phyloP scores from a whole-genome alignment of 106 monocot species.

The Acanthochlamys bracteata region DNA sequence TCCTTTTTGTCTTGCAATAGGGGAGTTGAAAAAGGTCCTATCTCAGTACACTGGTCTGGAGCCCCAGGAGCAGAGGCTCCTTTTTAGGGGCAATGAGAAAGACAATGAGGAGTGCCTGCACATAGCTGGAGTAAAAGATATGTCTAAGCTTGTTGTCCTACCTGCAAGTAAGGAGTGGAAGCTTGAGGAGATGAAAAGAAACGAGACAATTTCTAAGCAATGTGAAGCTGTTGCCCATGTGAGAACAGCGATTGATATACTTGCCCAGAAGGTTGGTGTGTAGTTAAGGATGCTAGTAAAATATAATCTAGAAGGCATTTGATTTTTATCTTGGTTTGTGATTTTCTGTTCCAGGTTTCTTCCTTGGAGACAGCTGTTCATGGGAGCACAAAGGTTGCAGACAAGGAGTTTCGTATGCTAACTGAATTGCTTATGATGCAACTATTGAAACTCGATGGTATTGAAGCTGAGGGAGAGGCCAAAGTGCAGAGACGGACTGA shows the following conservation, averaged over 20 bases:
- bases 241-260: slow-evolving; percentile 66
- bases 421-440: slow-evolving; percentile 83
- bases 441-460: slow-evolving; percentile 75
- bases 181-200: slow-evolving; percentile 32
- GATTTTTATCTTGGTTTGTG: neutral
- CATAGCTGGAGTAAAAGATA: slow-evolving; percentile 69
- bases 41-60: slow-evolving; percentile 49
- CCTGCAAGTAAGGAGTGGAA: slow-evolving; percentile 61
- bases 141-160: slow-evolving; percentile 66
- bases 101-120: slow-evolving; percentile 61
- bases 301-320: neutral
- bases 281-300: neutral
- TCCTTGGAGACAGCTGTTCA: slow-evolving; percentile 37
- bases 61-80: slow-evolving; percentile 70
- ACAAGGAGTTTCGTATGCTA: slow-evolving; percentile 64
- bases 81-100: slow-evolving; percentile 88
- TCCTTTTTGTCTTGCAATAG: slow-evolving; percentile 14
- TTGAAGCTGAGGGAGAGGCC: slow-evolving; percentile 87
- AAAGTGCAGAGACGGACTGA: slow-evolving; percentile 66
- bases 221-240: slow-evolving; percentile 61
- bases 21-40: slow-evolving; percentile 75
- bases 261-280: slow-evolving; percentile 52
- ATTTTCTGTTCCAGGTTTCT: slow-evolving; percentile 35
- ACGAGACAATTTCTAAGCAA: slow-evolving; percentile 38
- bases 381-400: slow-evolving; percentile 42